Base-by-base conservation (phyloP, 345 rosid genomes). In the Acer yangbiense region DNA sequence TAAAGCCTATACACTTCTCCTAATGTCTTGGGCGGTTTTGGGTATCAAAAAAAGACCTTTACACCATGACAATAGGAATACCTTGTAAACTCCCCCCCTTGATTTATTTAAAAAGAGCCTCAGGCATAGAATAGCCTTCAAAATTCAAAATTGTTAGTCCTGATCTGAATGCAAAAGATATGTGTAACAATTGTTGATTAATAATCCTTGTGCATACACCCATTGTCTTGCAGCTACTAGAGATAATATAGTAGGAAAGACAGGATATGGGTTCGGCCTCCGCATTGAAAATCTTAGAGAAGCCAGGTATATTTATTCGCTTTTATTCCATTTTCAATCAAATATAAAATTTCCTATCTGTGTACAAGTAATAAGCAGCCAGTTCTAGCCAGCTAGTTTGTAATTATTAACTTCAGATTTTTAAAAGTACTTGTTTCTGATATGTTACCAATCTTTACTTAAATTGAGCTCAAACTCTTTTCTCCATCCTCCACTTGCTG, bases 271-370 rank as follows among this genome's bases (percentile, higher is more conserved):
- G 39, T 92, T 92, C 20, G 99, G 99, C 80, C 79, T 95, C 68
- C 90, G 91, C 6, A 85, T 93, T 2, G 99, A 95, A 78, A 90
- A 88, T 86, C 57, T 93, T 68, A 82, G 93, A 80, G 98, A 91
- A 84, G 98, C 97, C 71, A 93, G 98, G 99, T 93, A 79, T 25
- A 27, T 72, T 21, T 21, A 16, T 72, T 46, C 74, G 29, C 32
- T 39, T 2, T 39, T n/a, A 25, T 17, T 61, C 65, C 55, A 35
- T 69, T 6, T 52, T 3, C 29, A 43, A 57, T 23, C 17, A 73
- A 65, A 65, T 65, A 27, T 16, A 35, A 32, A 12, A 61, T 44
- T 35, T 43, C 35, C 9, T 41, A 54, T 46, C 18, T 17, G 18
- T 52, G 66, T 58, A 17, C 4, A 17, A 57, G 23, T 71, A 55